Conservation (phyloP, 139 green algal species). For the Zygnema cylindricum region DNA sequence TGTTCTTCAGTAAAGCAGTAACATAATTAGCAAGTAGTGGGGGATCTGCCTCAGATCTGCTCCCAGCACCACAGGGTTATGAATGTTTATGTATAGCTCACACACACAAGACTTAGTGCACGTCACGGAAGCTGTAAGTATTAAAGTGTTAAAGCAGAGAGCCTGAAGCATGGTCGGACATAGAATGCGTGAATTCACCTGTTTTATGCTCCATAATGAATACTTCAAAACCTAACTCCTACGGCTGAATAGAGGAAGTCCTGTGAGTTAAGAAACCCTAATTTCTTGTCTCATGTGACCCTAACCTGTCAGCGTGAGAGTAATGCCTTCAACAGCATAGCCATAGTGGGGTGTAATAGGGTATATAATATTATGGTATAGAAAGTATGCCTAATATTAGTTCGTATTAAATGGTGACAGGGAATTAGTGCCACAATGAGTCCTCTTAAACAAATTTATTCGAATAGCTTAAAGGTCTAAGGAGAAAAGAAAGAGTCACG, state of each 20-base stretch:
- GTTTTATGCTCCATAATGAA: background rate
- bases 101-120: background rate
- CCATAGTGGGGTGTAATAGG: too few relatives aligned
- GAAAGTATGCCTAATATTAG: background rate
- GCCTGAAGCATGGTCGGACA: background rate
- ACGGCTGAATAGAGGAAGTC: background rate
- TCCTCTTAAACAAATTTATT: slow-evolving; percentile 1
- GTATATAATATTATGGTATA: background rate
- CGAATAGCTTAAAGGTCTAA: background rate
- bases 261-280: too few relatives aligned
- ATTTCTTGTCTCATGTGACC: too few relatives aligned
- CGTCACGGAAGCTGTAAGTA: background rate
- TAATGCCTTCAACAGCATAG: too few relatives aligned
- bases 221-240: background rate
- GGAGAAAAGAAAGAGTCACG: too few relatives aligned
- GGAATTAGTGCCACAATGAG: background rate
- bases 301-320: too few relatives aligned
- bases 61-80: background rate
- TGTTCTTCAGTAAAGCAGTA: slow-evolving; percentile 49
- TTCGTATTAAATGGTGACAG: background rate
- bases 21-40: slow-evolving; percentile 57
- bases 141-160: background rate
- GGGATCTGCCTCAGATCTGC: slow-evolving; percentile 61
- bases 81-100: background rate
- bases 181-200: background rate